Evolutionary conservation across 148 eudicot species (phyloP), one percentile per base, ranked within the genome.

Genomic region (Rhododendron williamsianum): DNA sequence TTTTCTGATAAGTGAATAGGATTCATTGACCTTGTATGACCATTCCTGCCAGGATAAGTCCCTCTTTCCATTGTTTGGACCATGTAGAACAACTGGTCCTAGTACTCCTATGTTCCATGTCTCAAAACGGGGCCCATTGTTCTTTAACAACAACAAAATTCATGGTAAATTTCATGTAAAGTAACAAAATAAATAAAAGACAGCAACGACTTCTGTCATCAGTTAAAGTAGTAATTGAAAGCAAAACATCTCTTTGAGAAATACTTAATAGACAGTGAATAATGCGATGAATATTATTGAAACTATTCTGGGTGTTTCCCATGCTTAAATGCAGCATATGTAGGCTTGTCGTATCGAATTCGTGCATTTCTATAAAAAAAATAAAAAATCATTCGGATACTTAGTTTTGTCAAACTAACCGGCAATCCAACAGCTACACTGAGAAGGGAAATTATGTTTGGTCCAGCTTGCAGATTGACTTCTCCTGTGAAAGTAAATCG

Each of bases 351-450:
- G 0, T 63, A 63, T 63, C 12, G 6, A 67, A 23, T 23, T 10
- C 0, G 35, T 67, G 13, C 16, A 10, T 25, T 67, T 25, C 35
- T 33, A 33, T 33, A 33, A 33, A 33, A 33, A 1, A 33, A 33
- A 41, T 6, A 41, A 35, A 73, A 11, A 46, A 0, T 16, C n/a
- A 19, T 38, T 36, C 78, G 0, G 25, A 12, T 27, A 10, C 36
- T 71, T 2, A 27, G 76, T 25, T 13, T 33, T 30, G 33, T 33
- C 76, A 9, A 60, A 91, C 91, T 87, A 72, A 96, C 99, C 80
- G 92, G 96, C 86, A 97, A 89, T 81, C 99, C 99, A 81, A 97
- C 95, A 63, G 98, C 92, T 83, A 93, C 91, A 84, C 99, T 94
- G 73, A 97, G 93, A n/a, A 97, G 90, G 6, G 98, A 91, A 81